Evolutionary conservation across 176 grass and related monocot species (phyloP), one percentile per base, ranked within the genome.

Genomic region (Panicum miliaceum): DNA sequence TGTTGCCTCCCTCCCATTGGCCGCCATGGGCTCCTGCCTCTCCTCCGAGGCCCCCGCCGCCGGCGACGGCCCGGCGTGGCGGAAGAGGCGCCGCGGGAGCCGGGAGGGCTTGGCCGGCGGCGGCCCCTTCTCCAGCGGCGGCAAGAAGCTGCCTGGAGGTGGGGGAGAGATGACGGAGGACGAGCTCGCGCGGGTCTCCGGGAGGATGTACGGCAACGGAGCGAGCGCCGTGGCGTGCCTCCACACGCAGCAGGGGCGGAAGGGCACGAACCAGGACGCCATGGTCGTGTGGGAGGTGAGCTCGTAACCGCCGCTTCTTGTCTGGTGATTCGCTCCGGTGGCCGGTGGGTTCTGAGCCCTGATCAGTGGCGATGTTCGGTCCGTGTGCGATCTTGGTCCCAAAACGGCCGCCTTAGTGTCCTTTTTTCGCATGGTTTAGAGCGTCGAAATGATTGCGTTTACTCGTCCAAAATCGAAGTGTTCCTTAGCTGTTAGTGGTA

Each of bases 191-290:
- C 50, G 78, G 63, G 84, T 99, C 48, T 53, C 90, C 13, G 96
- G 93, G 25, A 91, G 96, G 87, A 86, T 94, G 90, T 92, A 73
- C 84, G 81, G 68, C 2, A 99, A 94, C 73, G 93, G 91, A 22
- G 59, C 91, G 27, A 96, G 85, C 77, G 78, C 79, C 25, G 83
- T 38, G 29, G 93, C 88, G 78, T 94, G 91, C 85, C 91, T 99
- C 14, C 89, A 99, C 84, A 96, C 91, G 71, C 96, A 99, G 89
- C 96, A 99, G 88, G 96, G 96, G 32, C 85, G 86, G 84, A 99
- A 99, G 82, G 96, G 96, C 45, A 96, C 96, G 69, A 99, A 99
- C 81, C 96, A 99, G 84, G 96, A 99, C 68, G 96, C 96, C 81
- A 99, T 96, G 96, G 47, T 99, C 68, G 96, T 99, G 20, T 96